These are phyloP conservation scores for Phaeotremella skinneri DNA, from an alignment of 768 basidiomycete genomes.

Conservation along the genomic window DNA sequence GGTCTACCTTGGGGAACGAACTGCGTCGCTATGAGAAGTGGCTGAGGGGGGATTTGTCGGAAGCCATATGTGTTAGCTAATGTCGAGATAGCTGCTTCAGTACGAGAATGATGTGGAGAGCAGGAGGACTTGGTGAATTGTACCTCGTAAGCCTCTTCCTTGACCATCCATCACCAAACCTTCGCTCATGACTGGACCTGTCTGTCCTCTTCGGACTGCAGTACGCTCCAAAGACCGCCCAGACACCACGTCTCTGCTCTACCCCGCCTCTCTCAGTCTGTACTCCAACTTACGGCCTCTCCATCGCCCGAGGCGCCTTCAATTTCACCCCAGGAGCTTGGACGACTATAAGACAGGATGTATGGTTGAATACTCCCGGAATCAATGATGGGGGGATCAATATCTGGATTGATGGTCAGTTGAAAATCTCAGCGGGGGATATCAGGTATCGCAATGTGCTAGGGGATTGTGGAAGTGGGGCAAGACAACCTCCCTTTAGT, in stretches of 20 bases:
- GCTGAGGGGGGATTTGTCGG: too few relatives aligned
- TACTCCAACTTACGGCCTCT: constrained; percentile 66
- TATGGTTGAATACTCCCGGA: constrained; percentile 72
- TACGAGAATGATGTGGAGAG: constrained; percentile 70
- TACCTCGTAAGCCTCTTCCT: constrained; percentile 61
- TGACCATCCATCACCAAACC: neutral
- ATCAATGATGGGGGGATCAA: constrained; percentile 64
- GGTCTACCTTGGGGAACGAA: too few relatives aligned
- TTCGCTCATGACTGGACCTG: neutral
- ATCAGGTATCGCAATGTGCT: constrained; percentile 20
- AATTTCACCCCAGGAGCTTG: constrained; percentile 62
- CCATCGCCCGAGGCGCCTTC: constrained; percentile 72
- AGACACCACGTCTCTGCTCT: constrained; percentile 61
- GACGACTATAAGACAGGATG: constrained; percentile 70
- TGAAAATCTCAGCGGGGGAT: constrained; percentile 54
- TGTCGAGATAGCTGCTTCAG: constrained; percentile 70
- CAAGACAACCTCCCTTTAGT: neutral
- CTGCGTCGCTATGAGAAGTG: too few relatives aligned
- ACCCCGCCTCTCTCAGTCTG: constrained; percentile 64
- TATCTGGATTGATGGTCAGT: constrained; percentile 63
- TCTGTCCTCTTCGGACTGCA: constrained; percentile 36
- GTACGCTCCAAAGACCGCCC: constrained; percentile 75
- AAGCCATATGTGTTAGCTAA: neutral
- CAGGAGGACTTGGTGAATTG: constrained; percentile 62
- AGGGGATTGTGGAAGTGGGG: constrained; percentile 9